A percentile compares a stretch with the other conserved stretches of the same genome.
These are phyloP conservation scores for Fusarium succisae DNA, from an alignment of 2,329 filamentous ascomycete genomes.

Conservation along the genomic window DNA sequence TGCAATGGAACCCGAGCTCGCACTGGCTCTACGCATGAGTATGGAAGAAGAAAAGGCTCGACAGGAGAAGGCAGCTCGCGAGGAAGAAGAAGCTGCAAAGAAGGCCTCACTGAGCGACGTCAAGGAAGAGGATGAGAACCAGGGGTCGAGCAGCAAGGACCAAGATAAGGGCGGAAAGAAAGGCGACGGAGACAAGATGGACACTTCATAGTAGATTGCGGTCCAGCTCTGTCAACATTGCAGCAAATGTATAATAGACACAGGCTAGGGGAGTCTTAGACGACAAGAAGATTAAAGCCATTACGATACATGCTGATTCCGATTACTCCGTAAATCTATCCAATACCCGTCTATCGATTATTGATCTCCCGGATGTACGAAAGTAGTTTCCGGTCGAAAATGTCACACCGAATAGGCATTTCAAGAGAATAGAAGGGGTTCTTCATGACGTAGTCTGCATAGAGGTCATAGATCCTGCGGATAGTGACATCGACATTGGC, in stretches of 20 bases:
- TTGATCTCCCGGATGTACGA: conserved; percentile 82
- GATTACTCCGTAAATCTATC: conserved; percentile 23
- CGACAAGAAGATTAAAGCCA: conserved; percentile 40
- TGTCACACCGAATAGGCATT: conserved; percentile 96
- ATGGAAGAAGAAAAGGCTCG: conserved; percentile 98
- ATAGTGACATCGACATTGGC: conserved; percentile 87
- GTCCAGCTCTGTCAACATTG: conserved; percentile 39
- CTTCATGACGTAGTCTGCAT: conserved; percentile 98
- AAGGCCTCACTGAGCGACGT: conserved; percentile 84
- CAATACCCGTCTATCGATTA: conserved; percentile 55
- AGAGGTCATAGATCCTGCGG: conserved; percentile 89
- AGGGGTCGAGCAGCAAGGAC: conserved; percentile 73
- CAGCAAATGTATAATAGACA: conserved; percentile 50
- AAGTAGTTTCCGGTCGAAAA: conserved; percentile 87
- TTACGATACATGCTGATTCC: conserved; percentile 30
- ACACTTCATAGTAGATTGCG: conserved; percentile 70
- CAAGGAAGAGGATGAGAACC: conserved; percentile 76
- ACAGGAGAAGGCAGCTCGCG: conserved; percentile 84
- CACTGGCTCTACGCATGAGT: conserved; percentile 93
- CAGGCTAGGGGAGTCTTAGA: conserved; percentile 40
- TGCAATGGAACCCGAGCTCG: conserved; percentile 89
- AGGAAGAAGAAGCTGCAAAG: conserved; percentile 76
- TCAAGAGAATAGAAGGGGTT: conserved; percentile 98
- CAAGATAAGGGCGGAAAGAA: conserved; percentile 71
- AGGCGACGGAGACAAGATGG: conserved; percentile 81